These are phyloP conservation scores for Pichia manshurica DNA, from an alignment of 805 yeast genomes.

Conservation along the genomic window DNA sequence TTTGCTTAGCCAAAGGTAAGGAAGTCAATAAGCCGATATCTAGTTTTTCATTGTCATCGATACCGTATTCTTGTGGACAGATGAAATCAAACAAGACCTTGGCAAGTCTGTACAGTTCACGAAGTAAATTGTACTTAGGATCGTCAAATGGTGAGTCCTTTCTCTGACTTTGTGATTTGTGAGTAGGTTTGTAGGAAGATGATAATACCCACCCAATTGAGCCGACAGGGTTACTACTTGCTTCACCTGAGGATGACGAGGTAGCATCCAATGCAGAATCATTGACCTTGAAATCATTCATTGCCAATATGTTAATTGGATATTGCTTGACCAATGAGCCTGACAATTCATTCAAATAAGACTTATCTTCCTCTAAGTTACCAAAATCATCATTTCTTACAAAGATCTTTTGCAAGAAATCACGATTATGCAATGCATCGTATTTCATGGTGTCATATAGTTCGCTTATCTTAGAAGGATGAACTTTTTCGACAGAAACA, in stretches of 20 bases:
- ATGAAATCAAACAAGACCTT: conserved; percentile 94
- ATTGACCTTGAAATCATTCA: conserved; percentile 67
- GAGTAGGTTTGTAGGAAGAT: conserved; percentile 26
- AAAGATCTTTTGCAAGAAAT: conserved; percentile 78
- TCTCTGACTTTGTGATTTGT: conserved; percentile 14
- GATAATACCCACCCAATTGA: conserved; percentile 68
- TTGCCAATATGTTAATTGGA: conserved; percentile 69
- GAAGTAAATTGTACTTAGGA: conserved; percentile 67
- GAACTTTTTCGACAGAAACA: conserved; percentile 88
- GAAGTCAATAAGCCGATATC: conserved; percentile 95
- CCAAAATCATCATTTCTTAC: conserved; percentile 43
- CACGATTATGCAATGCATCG: conserved; percentile 93
- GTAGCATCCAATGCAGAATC: conserved; percentile 28
- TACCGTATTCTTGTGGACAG: conserved; percentile 98
- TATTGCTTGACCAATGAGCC: conserved; percentile 60
- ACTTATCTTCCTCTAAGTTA: conserved; percentile 7
- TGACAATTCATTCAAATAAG: conserved; percentile 34
- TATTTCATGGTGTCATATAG: conserved; percentile 97
- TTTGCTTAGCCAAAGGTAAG: conserved; percentile 86
- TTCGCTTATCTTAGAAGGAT: conserved; percentile 95
- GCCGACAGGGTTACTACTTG: conserved; percentile 40
- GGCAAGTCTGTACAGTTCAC: conserved; percentile 85
- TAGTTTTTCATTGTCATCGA: conserved; percentile 87
- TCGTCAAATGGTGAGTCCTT: conserved; percentile 61
- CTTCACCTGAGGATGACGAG: conserved; percentile 20